phyloP scores from a whole-genome alignment of 2,329 filamentous ascomycete species.

The Colletotrichum magnum region DNA sequence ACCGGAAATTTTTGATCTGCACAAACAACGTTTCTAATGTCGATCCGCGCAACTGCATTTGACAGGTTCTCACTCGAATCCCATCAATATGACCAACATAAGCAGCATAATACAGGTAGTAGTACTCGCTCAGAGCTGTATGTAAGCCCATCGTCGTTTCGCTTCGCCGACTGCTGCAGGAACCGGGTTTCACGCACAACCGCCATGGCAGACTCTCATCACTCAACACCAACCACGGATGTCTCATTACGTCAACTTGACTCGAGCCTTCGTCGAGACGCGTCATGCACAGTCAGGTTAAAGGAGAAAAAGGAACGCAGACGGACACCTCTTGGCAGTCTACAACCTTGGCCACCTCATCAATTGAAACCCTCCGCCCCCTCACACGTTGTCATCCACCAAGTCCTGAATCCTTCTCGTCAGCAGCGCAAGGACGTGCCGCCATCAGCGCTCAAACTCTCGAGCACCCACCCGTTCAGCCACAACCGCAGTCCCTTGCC shows the following conservation, averaged over 20 bases:
- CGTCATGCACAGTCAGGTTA: slow-evolving; percentile 14
- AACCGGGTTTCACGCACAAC: slow-evolving; percentile 37
- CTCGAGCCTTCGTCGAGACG: slow-evolving; percentile 23
- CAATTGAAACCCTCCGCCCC: slow-evolving; percentile 13
- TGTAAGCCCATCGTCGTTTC: slow-evolving; percentile 7
- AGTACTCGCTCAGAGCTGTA: no score
- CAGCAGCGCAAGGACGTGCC: slow-evolving; percentile 20
- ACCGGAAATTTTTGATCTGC: neutral
- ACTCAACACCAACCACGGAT: slow-evolving; percentile 4
- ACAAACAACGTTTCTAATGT: neutral
- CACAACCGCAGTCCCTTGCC: slow-evolving; percentile 11
- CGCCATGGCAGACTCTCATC: neutral
- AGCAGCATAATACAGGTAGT: neutral
- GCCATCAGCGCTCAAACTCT: slow-evolving; percentile 8
- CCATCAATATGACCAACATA: slow-evolving; percentile 20
- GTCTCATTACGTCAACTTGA: slow-evolving; percentile 26
- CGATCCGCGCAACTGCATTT: neutral
- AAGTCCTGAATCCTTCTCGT: slow-evolving; percentile 11
- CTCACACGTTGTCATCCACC: neutral
- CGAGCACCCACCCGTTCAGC: slow-evolving; percentile 4
- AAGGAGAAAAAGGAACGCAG: neutral
- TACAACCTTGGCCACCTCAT: neutral
- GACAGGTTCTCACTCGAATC: slow-evolving; percentile 4
- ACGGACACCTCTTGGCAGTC: slow-evolving; percentile 16
- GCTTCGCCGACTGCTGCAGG: slow-evolving; percentile 34